Evolutionary conservation across 371 early-diverging fungal species (phyloP), one percentile per base, ranked within the genome.

Genomic region (Syncephalis plumigaleata): DNA sequence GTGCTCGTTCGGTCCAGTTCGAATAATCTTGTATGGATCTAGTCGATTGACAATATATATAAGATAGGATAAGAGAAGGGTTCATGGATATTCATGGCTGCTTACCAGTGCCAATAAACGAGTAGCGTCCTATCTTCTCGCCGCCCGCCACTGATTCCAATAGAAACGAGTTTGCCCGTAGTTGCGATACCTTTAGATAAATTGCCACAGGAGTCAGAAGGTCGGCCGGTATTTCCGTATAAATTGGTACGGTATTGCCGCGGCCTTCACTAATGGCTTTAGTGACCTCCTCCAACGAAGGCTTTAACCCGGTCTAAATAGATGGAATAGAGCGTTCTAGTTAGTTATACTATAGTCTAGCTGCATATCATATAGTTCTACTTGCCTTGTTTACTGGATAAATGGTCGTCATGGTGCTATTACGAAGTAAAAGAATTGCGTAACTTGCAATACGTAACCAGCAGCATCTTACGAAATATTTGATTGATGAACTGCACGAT

Each of bases 101-200:
- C 57, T 60, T 73, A 84, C 88, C 78, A 42, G 85, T 68, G 20
- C 97, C 95, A 52, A 97, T 72, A 57, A 94, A 90, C 23, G 92
- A 91, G 61, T 91, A 97, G 45, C 93, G 82, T 17, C 91, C 85
- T 63, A 90, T 87, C 50, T 79, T 85, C 53, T 92, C 97, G 38
- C 91, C 91, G 46, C 92, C 93, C 45, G 77, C 71, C 21, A 92
- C 91, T n/a, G 91, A 90, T 57, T 97, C 97, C 37, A 97, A 79
- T 48, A 94, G 55, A 59, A 96, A 96, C 15, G 90, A 88, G 58
- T 87, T 75, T 31, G 73, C 72, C 56, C 78, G 73, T 45, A 73
- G 68, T 45, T 81, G 71, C 16, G 89, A 70, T 9, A 94, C 71
- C 57, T 84, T 85, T 45, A 94, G 80, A 56, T 92, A 97, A 13